A percentile compares a stretch with the other conserved stretches of the same genome.
Conservation (phyloP, 1,284 basidiomycete genomes). For the Rhodotorula sp. region DNA sequence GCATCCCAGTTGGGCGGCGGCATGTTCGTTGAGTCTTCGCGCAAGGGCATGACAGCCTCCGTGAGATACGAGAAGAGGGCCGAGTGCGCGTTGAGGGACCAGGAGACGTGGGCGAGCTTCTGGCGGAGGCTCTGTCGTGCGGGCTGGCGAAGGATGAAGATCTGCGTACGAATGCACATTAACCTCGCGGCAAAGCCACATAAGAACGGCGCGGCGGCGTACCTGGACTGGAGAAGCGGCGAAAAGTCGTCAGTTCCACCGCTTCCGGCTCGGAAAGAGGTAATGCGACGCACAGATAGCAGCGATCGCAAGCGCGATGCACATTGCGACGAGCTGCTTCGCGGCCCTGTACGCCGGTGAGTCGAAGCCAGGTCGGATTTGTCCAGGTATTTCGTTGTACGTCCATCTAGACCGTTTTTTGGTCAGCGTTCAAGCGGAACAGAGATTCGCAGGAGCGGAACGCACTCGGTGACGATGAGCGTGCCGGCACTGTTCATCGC, state of each 20-base stretch:
- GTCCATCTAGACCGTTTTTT: too few relatives aligned
- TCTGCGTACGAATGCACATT: constrained; percentile 13
- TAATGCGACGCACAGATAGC: constrained; percentile 44
- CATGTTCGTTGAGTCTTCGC: constrained; percentile 15
- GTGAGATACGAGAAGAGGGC: constrained; percentile 39
- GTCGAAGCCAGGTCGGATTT: constrained; percentile 15
- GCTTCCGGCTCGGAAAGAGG: constrained; percentile 41
- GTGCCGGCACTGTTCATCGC: constrained; percentile 47
- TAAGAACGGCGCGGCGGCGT: too few relatives aligned
- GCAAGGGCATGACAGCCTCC: constrained; percentile 23
- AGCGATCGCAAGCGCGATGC: constrained; percentile 48
- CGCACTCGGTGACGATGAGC: constrained; percentile 36
- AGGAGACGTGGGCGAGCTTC: constrained; percentile 45
- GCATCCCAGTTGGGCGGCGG: constrained; percentile 42
- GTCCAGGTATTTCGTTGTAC: constrained; percentile 13
- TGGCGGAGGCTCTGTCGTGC: constrained; percentile 49
- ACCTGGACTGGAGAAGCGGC: background rate
- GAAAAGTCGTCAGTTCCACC: background rate
- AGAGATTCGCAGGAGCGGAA: background rate
- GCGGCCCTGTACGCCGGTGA: constrained; percentile 42
- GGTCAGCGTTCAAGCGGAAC: background rate
- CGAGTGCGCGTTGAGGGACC: constrained; percentile 43
- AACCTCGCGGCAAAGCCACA: background rate
- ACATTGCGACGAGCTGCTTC: constrained; percentile 43
- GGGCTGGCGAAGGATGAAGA: constrained; percentile 49